A percentile compares a stretch with the other conserved stretches of the same genome.
Evolutionary conservation across 1,139 yeast species (phyloP).

Genomic region (Candida buenavistaensis): DNA sequence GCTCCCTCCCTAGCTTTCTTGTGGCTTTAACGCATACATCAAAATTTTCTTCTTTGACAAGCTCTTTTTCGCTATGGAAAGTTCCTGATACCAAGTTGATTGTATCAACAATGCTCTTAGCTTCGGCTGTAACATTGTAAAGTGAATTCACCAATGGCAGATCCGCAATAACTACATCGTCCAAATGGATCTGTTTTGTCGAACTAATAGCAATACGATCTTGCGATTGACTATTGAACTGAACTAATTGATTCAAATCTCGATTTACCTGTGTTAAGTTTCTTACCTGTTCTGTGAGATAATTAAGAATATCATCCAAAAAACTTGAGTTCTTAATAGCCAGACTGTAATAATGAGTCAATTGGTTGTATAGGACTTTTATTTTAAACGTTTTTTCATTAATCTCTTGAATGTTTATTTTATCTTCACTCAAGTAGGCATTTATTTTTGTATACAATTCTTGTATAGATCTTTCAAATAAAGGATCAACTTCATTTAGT

Average conservation of each 20-base stretch:
- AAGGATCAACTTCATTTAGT: conserved; percentile 3
- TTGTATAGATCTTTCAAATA: conserved; percentile 13
- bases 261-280: conserved; percentile 27
- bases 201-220: conserved; percentile 20
- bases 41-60: conserved; percentile 37
- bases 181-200: conserved; percentile 23
- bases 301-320: conserved; percentile 32
- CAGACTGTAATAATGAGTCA: conserved; percentile 37
- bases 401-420: conserved; percentile 16
- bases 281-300: conserved; percentile 32
- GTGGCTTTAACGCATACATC: conserved; percentile 59
- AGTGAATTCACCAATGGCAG: conserved; percentile 47
- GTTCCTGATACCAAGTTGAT: conserved; percentile 57
- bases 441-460: conserved; percentile 26
- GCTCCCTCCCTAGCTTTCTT: conserved; percentile 72
- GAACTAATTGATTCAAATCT: conserved; percentile 25
- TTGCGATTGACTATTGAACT: conserved; percentile 21
- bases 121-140: conserved; percentile 66
- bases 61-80: conserved; percentile 33
- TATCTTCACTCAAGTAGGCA: conserved; percentile 16
- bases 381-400: conserved; percentile 24
- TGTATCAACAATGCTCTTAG: conserved; percentile 69
- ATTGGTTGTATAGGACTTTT: conserved; percentile 32
- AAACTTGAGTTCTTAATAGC: conserved; percentile 38
- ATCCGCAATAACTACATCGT: conserved; percentile 42